Evolutionary conservation across 2,329 filamentous ascomycete genomes (phyloP).

Genomic region (Coccinonectria pachysandricola): DNA sequence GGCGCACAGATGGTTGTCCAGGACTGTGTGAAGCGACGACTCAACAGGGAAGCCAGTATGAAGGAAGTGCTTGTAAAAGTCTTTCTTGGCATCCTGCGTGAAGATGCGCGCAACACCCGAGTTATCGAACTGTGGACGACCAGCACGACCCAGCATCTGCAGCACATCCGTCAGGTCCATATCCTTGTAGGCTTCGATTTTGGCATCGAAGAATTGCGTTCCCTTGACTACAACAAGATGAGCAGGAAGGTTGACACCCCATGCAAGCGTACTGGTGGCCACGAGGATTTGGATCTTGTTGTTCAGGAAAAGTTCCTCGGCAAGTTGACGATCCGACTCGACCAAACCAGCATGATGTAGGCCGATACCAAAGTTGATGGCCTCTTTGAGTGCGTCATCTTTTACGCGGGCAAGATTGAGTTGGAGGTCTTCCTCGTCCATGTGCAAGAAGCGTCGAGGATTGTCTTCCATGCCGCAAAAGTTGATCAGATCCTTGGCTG

Average conservation of each 20-base stretch:
- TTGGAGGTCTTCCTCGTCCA: slow-evolving; percentile 90
- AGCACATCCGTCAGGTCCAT: slow-evolving; percentile 98
- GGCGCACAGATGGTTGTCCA: slow-evolving; percentile 93
- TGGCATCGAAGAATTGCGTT: slow-evolving; percentile 96
- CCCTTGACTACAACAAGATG: slow-evolving; percentile 97
- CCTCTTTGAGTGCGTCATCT: slow-evolving; percentile 83
- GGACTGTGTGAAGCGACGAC: slow-evolving; percentile 86
- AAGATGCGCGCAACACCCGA: slow-evolving; percentile 96
- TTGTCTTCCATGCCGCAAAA: slow-evolving; percentile 98
- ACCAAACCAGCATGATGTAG: slow-evolving; percentile 95
- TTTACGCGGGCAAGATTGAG: slow-evolving; percentile 83
- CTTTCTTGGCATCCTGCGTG: slow-evolving; percentile 94
- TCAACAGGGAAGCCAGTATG: slow-evolving; percentile 98
- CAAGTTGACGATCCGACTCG: slow-evolving; percentile 81
- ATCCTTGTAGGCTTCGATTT: slow-evolving; percentile 94
- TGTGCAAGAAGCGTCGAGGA: slow-evolving; percentile 80
- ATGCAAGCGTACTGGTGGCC: slow-evolving; percentile 90
- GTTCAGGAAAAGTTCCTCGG: slow-evolving; percentile 90
- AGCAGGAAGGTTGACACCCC: slow-evolving; percentile 95
- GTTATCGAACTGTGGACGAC: slow-evolving; percentile 90
- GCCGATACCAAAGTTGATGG: slow-evolving; percentile 94
- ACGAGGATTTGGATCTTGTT: slow-evolving; percentile 98
- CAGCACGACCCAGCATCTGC: slow-evolving; percentile 94
- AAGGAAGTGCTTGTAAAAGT: slow-evolving; percentile 98
- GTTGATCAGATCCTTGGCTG: slow-evolving; percentile 93